Conservation (phyloP, 768 basidiomycete species). For the Auriscalpium microsporum region DNA sequence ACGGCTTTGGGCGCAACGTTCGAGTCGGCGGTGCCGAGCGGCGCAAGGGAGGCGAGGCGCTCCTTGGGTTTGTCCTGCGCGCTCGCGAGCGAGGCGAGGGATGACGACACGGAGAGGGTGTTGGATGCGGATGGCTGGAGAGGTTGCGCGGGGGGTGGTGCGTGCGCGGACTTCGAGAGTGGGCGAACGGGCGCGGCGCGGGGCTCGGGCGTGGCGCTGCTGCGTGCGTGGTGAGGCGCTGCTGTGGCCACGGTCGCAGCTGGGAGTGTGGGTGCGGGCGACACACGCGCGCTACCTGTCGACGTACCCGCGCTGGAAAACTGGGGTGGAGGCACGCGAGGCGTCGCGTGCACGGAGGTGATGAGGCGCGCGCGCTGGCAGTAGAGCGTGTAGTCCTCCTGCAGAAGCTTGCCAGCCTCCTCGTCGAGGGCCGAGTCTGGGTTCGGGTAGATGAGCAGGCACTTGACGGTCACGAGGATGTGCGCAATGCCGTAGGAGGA, state of each 20-base stretch:
- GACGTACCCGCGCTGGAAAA: not conserved
- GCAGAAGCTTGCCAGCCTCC: slow-evolving; percentile 85
- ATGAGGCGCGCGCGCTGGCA: slow-evolving; percentile 81
- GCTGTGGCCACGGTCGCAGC: slow-evolving; percentile 21
- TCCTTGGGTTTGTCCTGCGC: slow-evolving; percentile 34
- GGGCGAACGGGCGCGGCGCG: slow-evolving; percentile 22
- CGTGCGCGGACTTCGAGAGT: slow-evolving; percentile 18
- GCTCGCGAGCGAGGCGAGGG: slow-evolving; percentile 26
- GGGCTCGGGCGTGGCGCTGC: slow-evolving; percentile 22
- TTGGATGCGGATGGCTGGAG: slow-evolving; percentile 32
- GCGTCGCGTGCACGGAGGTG: slow-evolving; percentile 86
- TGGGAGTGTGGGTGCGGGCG: slow-evolving; percentile 7
- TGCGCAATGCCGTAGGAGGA: slow-evolving; percentile 83
- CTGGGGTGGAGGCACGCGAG: slow-evolving; percentile 37
- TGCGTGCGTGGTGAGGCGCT: slow-evolving; percentile 22
- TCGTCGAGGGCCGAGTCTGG: slow-evolving; percentile 95
- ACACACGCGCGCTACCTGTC: not conserved
- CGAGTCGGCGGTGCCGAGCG: slow-evolving; percentile 62
- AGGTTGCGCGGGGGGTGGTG: slow-evolving; percentile 29
- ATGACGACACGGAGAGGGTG: slow-evolving; percentile 26
- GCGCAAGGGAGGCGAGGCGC: slow-evolving; percentile 59
- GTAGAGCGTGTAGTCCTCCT: slow-evolving; percentile 87
- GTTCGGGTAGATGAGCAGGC: slow-evolving; percentile 93
- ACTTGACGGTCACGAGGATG: slow-evolving; percentile 89
- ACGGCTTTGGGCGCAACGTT: slow-evolving; percentile 62